Conservation (phyloP, 345 rosid species). For the Reutealis trisperma region DNA sequence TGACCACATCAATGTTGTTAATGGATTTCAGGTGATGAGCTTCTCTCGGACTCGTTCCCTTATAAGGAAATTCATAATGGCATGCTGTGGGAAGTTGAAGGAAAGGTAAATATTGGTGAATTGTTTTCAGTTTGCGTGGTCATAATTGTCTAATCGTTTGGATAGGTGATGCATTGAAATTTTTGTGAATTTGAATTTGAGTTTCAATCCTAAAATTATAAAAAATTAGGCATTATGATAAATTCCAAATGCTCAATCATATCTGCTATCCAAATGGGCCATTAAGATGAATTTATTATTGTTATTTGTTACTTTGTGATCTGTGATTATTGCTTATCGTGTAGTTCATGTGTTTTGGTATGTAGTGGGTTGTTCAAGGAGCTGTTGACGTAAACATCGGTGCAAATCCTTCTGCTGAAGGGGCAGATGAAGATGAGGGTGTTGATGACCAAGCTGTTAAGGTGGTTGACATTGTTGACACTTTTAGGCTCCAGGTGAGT, state of each 20-base stretch:
- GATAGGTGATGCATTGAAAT: no score
- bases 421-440: conserved; percentile 76
- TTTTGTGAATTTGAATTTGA: no score
- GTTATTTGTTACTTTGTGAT: no score
- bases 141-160: not conserved
- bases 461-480: conserved; percentile 98
- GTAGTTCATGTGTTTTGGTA: not conserved
- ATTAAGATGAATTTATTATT: no score
- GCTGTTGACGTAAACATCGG: conserved; percentile 79
- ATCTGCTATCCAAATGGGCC: no score
- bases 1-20: not conserved
- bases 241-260: no score
- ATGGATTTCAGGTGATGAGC: conserved; percentile 40
- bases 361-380: conserved; percentile 86
- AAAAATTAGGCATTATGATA: no score
- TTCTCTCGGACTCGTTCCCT: conserved; percentile 89
- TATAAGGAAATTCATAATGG: conserved; percentile 84
- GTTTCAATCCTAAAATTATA: no score
- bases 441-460: conserved; percentile 78
- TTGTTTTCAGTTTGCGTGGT: not conserved
- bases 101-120: conserved; percentile 53
- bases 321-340: not conserved
- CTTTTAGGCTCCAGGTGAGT: conserved; percentile 95
- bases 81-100: conserved; percentile 85
- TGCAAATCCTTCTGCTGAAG: conserved; percentile 98